Evolutionary conservation across 139 green algal genomes (phyloP).

Genomic region (Chlamydomonas sp.): DNA sequence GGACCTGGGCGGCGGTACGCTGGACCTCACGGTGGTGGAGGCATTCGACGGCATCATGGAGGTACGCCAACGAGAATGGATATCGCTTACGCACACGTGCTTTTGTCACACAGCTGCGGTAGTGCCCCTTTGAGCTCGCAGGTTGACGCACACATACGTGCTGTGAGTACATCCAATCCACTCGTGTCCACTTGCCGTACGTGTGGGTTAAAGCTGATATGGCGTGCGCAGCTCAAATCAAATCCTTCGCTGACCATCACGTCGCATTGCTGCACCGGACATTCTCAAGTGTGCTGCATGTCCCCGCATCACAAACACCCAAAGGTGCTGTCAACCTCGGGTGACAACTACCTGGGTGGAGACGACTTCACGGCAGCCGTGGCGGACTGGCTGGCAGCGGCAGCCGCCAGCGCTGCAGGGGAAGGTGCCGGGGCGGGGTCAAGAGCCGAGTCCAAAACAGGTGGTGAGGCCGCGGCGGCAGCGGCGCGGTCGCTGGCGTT

Average conservation of each 20-base stretch:
- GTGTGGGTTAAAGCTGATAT: too few relatives aligned
- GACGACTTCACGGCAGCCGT: conserved; percentile 80
- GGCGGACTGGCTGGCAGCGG: conserved; percentile 48
- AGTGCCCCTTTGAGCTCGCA: too few relatives aligned
- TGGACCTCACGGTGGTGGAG: conserved; percentile 84
- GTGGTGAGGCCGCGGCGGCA: neutral
- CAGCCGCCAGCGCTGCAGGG: neutral
- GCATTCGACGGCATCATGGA: conserved; percentile 80
- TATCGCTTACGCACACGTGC: neutral
- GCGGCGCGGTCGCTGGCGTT: neutral
- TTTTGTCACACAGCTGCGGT: too few relatives aligned
- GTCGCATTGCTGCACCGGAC: too few relatives aligned
- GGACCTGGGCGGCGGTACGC: conserved; percentile 88
- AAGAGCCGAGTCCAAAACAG: neutral
- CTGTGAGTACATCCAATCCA: too few relatives aligned
- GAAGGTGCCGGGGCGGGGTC: neutral
- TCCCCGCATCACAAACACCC: too few relatives aligned
- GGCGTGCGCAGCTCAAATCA: too few relatives aligned
- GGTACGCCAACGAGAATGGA: conserved; percentile 26
- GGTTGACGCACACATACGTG: too few relatives aligned
- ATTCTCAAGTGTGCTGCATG: too few relatives aligned
- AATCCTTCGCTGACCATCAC: too few relatives aligned
- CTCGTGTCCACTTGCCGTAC: too few relatives aligned
- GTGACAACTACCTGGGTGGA: conserved; percentile 78
- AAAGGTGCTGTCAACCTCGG: conserved; percentile 77